Evolutionary conservation across 768 basidiomycete species (phyloP).

Genomic region (Phanerochaete carnosa): DNA sequence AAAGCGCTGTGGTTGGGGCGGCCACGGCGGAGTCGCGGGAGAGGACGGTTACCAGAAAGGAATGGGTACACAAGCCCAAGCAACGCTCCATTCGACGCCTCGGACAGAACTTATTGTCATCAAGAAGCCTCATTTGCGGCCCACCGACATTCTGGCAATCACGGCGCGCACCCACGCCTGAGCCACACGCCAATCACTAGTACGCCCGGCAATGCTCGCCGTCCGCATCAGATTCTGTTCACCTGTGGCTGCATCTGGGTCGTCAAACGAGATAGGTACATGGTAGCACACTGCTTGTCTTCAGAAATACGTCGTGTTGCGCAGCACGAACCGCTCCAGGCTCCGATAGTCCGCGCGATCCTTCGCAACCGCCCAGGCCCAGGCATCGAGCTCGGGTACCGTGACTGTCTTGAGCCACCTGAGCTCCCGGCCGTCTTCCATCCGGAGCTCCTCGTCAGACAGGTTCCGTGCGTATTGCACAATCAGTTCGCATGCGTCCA

Average conservation of each 20-base stretch:
- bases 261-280: not conserved
- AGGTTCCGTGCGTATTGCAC: constrained; percentile 47
- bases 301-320: constrained; percentile 70
- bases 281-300: not conserved
- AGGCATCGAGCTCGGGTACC: constrained; percentile 63
- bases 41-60: not conserved
- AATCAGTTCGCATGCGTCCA: constrained; percentile 76
- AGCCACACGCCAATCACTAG: not conserved
- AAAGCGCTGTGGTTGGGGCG: constrained; percentile 2
- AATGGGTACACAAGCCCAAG: constrained; percentile 1
- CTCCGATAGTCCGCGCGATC: constrained; percentile 68
- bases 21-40: not conserved
- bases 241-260: not conserved
- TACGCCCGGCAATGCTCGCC: not conserved
- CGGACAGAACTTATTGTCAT: not conserved
- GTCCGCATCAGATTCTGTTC: constrained; percentile 1
- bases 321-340: constrained; percentile 63
- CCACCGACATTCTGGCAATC: not conserved
- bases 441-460: constrained; percentile 20
- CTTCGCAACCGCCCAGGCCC: constrained; percentile 84
- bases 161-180: not conserved
- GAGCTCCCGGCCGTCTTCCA: constrained; percentile 25
- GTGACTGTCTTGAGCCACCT: constrained; percentile 56
- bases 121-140: not conserved
- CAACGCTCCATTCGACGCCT: not conserved